A percentile compares a stretch with the other conserved stretches of the same genome.
phyloP scores from a whole-genome alignment of 768 basidiomycete genomes.

The Lentinula lateritia region DNA sequence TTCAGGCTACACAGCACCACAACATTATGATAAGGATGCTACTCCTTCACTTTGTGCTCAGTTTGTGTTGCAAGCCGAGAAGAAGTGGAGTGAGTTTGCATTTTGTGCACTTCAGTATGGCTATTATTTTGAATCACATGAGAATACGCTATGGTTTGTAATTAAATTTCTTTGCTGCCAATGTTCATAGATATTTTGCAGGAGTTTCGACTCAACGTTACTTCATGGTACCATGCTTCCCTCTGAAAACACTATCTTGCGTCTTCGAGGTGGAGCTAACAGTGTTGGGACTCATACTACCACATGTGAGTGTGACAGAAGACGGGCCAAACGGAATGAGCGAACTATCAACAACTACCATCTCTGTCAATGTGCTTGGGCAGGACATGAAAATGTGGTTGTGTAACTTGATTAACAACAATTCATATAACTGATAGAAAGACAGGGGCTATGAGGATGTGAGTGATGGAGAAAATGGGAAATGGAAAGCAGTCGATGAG shows the following conservation, averaged over 20 bases:
- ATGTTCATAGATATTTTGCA: not conserved
- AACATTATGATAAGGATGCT: not conserved
- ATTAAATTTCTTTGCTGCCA: not conserved
- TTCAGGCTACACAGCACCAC: not conserved
- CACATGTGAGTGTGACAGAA: not conserved
- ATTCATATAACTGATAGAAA: too few species aligned
- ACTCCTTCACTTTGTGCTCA: not conserved
- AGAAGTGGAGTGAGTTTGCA: not conserved
- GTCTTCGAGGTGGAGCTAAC: not conserved
- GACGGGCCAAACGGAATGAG: not conserved
- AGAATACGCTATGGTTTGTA: not conserved
- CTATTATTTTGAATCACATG: not conserved
- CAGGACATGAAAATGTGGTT: too few species aligned
- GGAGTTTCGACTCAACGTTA: not conserved
- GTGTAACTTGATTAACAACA: too few species aligned
- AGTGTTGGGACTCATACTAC: not conserved
- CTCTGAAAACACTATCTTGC: not conserved
- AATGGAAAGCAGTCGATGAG: too few species aligned
- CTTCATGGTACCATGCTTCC: conserved; percentile 4
- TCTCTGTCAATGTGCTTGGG: not conserved
- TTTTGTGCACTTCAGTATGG: not conserved
- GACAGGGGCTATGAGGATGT: too few species aligned
- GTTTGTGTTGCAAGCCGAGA: not conserved
- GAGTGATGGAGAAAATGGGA: too few species aligned
- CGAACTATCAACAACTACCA: not conserved